phyloP scores from a whole-genome alignment of 345 rosid genomes.

The Sisymbrium irio region DNA sequence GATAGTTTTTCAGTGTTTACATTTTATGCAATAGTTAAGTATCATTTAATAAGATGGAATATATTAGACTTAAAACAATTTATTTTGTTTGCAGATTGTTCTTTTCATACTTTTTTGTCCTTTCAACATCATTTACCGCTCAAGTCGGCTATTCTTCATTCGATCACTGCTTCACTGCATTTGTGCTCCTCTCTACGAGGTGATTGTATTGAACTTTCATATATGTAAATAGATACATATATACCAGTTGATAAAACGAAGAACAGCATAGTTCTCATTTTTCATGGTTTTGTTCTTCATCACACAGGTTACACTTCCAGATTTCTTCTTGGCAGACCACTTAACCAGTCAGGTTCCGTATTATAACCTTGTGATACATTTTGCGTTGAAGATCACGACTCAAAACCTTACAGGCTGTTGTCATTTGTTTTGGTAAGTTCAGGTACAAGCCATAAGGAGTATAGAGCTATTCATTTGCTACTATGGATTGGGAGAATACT shows the following conservation, averaged over 20 bases:
- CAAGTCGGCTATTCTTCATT: conserved; percentile 43
- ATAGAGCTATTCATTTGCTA: conserved; percentile 72
- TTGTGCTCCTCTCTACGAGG: conserved; percentile 46
- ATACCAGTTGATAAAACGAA: not conserved
- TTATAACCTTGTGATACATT: not conserved
- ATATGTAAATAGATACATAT: too few relatives aligned
- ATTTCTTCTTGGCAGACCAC: conserved; percentile 65
- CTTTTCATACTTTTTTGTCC: conserved; percentile 52
- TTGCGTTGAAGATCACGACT: not conserved
- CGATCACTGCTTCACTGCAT: conserved; percentile 35
- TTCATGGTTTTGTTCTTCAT: conserved; percentile 16
- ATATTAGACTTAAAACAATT: not conserved
- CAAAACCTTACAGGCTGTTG: not conserved
- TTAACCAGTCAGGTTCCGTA: conserved; percentile 58
- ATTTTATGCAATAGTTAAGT: not conserved
- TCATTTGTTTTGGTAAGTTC: conserved; percentile 10
- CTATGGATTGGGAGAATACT: conserved; percentile 59
- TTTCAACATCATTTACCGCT: conserved; percentile 46
- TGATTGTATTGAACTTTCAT: not conserved
- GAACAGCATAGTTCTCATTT: not conserved
- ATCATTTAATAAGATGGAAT: not conserved
- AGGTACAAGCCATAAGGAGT: conserved; percentile 69
- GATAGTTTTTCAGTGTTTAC: conserved; percentile 18
- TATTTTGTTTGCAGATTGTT: conserved; percentile 38
- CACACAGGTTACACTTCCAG: conserved; percentile 60